These are phyloP conservation scores for Alternaria longipes DNA, from an alignment of 2,329 filamentous ascomycete genomes.

Conservation along the genomic window DNA sequence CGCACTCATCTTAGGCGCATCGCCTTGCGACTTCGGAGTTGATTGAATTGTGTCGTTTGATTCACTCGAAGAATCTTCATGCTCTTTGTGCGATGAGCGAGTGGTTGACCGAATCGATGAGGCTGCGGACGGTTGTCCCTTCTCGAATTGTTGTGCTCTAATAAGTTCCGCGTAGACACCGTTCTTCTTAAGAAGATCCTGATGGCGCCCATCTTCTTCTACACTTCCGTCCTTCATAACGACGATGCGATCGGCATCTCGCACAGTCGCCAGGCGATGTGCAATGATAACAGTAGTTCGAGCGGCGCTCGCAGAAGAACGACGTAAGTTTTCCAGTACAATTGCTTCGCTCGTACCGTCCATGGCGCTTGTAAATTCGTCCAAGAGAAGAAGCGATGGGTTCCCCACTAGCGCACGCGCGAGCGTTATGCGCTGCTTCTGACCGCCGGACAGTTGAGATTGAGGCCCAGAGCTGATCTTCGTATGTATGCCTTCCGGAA, in stretches of 20 bases:
- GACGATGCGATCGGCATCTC: constrained; percentile 49
- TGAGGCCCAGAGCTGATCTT: constrained; percentile 45
- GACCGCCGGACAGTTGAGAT: constrained; percentile 49
- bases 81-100: constrained; percentile 24
- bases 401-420: constrained; percentile 48
- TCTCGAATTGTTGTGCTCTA: constrained; percentile 48
- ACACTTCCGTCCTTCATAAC: constrained; percentile 48
- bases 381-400: constrained; percentile 46
- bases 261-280: constrained; percentile 49
- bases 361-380: constrained; percentile 51
- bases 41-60: constrained; percentile 5
- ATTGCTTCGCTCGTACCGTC: constrained; percentile 42
- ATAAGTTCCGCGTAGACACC: constrained; percentile 47
- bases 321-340: constrained; percentile 44
- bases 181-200: constrained; percentile 36
- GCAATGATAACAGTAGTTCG: constrained; percentile 51
- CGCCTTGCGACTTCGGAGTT: neutral
- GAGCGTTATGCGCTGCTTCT: constrained; percentile 52
- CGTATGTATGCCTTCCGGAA: constrained; percentile 49
- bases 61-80: constrained; percentile 6
- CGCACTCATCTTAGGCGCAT: constrained; percentile 24
- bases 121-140: constrained; percentile 33
- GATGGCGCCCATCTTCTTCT: constrained; percentile 45
- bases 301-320: constrained; percentile 35
- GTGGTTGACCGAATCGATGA: constrained; percentile 35